Evolutionary conservation across 2,329 filamentous ascomycete species (phyloP), one percentile per base, ranked within the genome.

Genomic region (Beauveria varroae): DNA sequence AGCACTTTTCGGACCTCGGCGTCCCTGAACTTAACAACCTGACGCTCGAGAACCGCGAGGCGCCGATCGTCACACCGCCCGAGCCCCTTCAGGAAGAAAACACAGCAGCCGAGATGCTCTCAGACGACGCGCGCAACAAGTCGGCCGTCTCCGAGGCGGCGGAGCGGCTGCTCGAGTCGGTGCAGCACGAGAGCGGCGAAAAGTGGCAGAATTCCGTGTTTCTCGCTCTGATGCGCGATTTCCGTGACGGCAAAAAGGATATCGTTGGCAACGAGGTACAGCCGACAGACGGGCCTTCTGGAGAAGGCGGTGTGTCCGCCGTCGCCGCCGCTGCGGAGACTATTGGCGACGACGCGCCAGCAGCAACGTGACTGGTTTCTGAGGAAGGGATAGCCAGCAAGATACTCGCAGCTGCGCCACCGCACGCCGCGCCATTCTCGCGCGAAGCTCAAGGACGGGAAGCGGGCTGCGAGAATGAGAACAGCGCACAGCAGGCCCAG

Each of bases 151-250:
- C 76, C 2, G 74, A 77, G 61, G 76, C 76, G 0, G 76, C 76
- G 7, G 72, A 76, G 63, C 71, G 74, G 24, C 72, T 79, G 1
- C 70, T 79, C 41, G 74, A 78, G 52, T 73, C 74, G 2, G 76
- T 79, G 26, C 70, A 76, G 64, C 76, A 79, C 57, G 76, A 79
- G 63, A 68, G 71, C 50, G 75, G 76, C 47, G 76, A 78, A 9
- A 79, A 79, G 64, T 79, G 76, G 76, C 76, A 77, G 64, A 77
- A 79, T 50, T 79, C 76, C 0, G 68, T 72, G n/a, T 79, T 79
- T 47, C 67, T 79, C 8, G 73, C 73, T 0, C 69, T 79, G 4
- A 79, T 79, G 76, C 73, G 75, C 20, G 76, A 79, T 60, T 78
- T 79, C 51, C 70, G 75, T 9, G 76, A 79, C 53, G 76, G 77